Base-by-base conservation (phyloP, 2,329 filamentous ascomycete species). In the Fusarium oxysporum region DNA sequence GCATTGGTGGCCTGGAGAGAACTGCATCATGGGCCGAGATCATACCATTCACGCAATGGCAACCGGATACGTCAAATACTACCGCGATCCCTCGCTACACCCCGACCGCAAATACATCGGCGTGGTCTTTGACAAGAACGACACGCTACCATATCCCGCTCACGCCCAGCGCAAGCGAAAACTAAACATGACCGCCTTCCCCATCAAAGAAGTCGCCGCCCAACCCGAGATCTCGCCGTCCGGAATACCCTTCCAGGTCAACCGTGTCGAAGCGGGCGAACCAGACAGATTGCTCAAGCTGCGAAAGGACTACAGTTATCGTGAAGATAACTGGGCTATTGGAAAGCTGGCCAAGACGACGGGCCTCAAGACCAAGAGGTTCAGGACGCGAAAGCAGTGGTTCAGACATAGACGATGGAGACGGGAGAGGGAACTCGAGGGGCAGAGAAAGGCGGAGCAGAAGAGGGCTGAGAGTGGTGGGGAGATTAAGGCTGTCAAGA, bases 1-100 rank as follows among this genome's bases (percentile, higher is more conserved):
- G 8, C 90, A 92, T 78, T 99, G 96, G 96, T 96, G 92, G 82
- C 92, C 96, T 2, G 96, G 96, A 78, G 96, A 98, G 82, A 98
- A 99, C 84, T 94, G 93, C 82, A 93, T 92, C 78, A 96, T 98
- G 87, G 96, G 96, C 56, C 92, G 96, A 69, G 95, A 99, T 82
- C 96, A 98, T 86, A 98, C 96, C 56, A 97, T 99, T 81, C 97
- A 93, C 83, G 91, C 96, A 59, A 92, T 91, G 67, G 90, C 92
- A 62, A 88, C 92, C 7, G 96, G 96, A 72, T 99, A 97, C 83
- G 96, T 99, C 68, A 95, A 96, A 78, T 99, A 97, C 89, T 99
- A 99, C 87, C 91, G 92, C 80, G 96, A 99, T 80, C 95, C 95
- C 0, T 83, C 88, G 37, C 88, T 87, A 66, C 94, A 98, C 82